These are phyloP conservation scores for Fragilariopsis cylindrus DNA, from an alignment of 108 stramenopile genomes.

Conservation along the genomic window DNA sequence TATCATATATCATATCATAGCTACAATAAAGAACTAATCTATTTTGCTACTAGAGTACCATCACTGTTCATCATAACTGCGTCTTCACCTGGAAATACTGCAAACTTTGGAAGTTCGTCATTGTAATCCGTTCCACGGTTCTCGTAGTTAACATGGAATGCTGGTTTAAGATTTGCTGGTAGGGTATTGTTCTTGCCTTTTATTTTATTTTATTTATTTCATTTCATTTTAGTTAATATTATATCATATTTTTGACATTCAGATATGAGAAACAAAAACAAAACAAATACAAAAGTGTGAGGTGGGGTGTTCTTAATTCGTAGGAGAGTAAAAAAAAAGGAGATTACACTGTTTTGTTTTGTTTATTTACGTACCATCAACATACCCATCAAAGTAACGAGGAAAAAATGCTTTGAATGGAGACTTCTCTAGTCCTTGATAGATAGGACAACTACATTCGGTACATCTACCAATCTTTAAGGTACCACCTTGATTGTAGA, in stretches of 20 bases:
- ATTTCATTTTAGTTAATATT: too few species aligned
- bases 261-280: too few species aligned
- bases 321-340: too few species aligned
- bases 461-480: background rate
- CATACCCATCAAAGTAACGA: conserved; percentile 1
- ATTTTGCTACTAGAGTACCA: background rate
- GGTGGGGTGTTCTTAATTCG: too few species aligned
- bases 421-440: conserved; percentile 1
- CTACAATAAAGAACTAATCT: too few species aligned
- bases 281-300: too few species aligned
- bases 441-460: background rate
- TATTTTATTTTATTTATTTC: too few species aligned
- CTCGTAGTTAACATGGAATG: conserved; percentile 14
- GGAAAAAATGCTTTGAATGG: conserved; percentile 7
- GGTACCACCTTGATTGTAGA: background rate
- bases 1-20: too few species aligned
- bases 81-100: background rate
- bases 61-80: conserved; percentile 1
- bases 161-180: background rate
- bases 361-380: background rate
- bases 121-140: conserved; percentile 5
- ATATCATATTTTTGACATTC: too few species aligned
- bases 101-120: conserved; percentile 14
- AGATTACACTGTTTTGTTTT: too few species aligned
- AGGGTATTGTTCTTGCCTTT: background rate